Conservation (phyloP, 176 grass and related monocot species). For the Zoysia pacifica region DNA sequence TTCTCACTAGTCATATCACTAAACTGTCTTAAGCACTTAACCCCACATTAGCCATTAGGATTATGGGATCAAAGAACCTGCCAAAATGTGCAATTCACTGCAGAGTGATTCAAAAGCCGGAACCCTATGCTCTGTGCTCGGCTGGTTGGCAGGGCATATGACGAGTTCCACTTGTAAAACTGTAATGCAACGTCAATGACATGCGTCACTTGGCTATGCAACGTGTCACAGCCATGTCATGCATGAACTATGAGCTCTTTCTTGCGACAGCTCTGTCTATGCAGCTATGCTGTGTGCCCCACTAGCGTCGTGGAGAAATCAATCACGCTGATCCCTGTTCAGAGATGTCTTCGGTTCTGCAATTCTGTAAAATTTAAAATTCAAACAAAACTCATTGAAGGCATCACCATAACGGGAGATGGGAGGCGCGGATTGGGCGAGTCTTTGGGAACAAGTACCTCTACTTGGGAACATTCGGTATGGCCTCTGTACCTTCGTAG, state of each 20-base stretch:
- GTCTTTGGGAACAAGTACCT: conserved; percentile 92
- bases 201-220: conserved; percentile 25
- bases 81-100: background rate
- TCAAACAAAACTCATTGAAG: conserved; percentile 24
- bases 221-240: conserved; percentile 23
- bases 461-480: conserved; percentile 91
- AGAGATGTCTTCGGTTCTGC: background rate
- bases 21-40: background rate
- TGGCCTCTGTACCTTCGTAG: background rate
- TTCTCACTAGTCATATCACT: background rate
- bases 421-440: conserved; percentile 87
- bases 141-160: conserved; percentile 24
- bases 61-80: background rate
- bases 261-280: background rate
- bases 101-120: conserved; percentile 19
- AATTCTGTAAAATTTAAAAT: background rate
- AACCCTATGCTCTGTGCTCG: conserved; percentile 14
- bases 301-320: background rate
- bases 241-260: background rate
- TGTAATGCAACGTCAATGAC: background rate
- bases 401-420: conserved; percentile 91
- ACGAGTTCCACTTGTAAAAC: conserved; percentile 28
- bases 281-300: background rate
- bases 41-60: background rate
- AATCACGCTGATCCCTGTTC: background rate